Conservation (phyloP, 2,329 filamentous ascomycete genomes). For the Gaeumannomyces tritici region DNA sequence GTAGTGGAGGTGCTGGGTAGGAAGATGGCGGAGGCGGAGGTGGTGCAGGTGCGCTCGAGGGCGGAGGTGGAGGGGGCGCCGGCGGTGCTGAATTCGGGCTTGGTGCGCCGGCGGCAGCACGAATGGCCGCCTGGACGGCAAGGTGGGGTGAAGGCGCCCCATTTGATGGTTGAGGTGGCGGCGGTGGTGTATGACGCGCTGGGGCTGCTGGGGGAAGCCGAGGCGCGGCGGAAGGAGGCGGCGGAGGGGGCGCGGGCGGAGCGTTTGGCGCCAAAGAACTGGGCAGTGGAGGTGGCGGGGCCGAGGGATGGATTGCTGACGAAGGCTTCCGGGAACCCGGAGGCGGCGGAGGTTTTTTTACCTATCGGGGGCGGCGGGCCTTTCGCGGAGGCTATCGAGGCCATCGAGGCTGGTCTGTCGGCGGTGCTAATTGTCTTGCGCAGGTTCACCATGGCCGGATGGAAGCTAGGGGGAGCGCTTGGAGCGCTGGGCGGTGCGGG, state of each 20-base stretch:
- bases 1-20: conserved; percentile 19
- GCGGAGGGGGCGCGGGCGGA: conserved; percentile 33
- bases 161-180: conserved; percentile 23
- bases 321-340: conserved; percentile 52
- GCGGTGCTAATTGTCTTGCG: conserved; percentile 45
- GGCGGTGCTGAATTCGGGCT: conserved; percentile 20
- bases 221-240: conserved; percentile 31
- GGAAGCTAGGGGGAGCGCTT: conserved; percentile 20
- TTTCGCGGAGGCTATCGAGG: conserved; percentile 39
- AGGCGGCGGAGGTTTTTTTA: conserved; percentile 61
- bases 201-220: conserved; percentile 27
- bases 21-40: conserved; percentile 30
- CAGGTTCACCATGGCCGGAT: conserved; percentile 48
- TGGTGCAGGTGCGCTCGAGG: conserved; percentile 19
- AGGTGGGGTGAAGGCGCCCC: conserved; percentile 21
- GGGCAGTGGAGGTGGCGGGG: conserved; percentile 31
- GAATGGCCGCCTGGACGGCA: conserved; percentile 29
- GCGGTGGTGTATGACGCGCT: conserved; percentile 19
- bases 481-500: conserved; percentile 36
- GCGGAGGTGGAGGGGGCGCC: conserved; percentile 23
- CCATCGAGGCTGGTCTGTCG: conserved; percentile 49
- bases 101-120: conserved; percentile 18
- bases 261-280: conserved; percentile 29
- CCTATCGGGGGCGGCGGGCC: conserved; percentile 71
- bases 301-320: conserved; percentile 20